Conservation (phyloP, 345 rosid species). For the Eucalyptus erythrocorys region DNA sequence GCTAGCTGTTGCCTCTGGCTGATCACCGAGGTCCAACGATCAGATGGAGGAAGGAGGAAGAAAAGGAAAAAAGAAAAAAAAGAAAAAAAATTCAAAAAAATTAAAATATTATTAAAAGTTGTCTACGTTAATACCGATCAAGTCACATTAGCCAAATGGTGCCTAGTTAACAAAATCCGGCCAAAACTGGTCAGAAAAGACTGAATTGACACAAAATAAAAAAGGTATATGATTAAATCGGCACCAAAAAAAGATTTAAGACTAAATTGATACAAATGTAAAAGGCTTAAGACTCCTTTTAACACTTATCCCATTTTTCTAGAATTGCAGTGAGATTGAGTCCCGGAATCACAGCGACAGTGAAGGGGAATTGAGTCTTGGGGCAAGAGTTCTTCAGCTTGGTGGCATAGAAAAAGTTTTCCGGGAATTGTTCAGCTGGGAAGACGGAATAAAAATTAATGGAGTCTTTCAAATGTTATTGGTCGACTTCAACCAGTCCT, state of each 20-base stretch:
- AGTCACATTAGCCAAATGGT: rapidly evolving
- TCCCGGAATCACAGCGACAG: slow-evolving; percentile 7
- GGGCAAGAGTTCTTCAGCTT: slow-evolving; percentile 16
- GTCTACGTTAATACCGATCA: rapidly evolving
- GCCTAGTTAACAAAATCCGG: rapidly evolving
- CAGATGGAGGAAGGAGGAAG: too few species aligned
- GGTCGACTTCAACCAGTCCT: slow-evolving; percentile 27
- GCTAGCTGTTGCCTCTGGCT: rapidly evolving
- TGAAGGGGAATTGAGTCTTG: slow-evolving; percentile 22
- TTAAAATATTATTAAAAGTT: too few species aligned
- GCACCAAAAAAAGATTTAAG: rapidly evolving
- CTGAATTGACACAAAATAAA: too few species aligned
- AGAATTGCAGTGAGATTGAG: slow-evolving; percentile 20
- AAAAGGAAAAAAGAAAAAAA: rapidly evolving
- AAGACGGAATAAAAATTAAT: slow-evolving; percentile 18
- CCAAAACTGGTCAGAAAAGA: rapidly evolving
- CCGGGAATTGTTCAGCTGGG: slow-evolving; percentile 6
- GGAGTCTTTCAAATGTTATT: slow-evolving; percentile 21
- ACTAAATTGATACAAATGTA: too few species aligned
- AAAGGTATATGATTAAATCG: rapidly evolving
- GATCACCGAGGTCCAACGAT: rapidly evolving
- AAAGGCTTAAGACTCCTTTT: rapidly evolving
- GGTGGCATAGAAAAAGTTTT: slow-evolving; percentile 27
- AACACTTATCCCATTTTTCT: background rate
- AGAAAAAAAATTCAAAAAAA: too few species aligned